A percentile compares a stretch with the other conserved stretches of the same genome.
Evolutionary conservation across 768 basidiomycete genomes (phyloP).

Genomic region (Pleurotus citrinopileatus): DNA sequence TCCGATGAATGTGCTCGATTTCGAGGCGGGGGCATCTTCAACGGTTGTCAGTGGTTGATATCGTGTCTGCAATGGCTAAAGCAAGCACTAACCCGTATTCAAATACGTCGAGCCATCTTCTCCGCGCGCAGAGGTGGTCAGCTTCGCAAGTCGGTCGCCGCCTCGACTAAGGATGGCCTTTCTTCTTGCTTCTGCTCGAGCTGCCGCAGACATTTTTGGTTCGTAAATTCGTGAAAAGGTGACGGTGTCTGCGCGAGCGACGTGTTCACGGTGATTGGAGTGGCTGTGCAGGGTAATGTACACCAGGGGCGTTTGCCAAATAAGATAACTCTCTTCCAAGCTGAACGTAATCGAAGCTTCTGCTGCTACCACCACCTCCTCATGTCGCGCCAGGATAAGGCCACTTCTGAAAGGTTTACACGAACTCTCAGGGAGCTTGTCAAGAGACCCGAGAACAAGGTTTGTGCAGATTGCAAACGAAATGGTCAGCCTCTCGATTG

Average conservation of each 20-base stretch:
- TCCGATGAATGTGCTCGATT: slow-evolving; percentile 37
- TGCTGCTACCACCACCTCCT: not conserved
- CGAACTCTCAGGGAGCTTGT: slow-evolving; percentile 82
- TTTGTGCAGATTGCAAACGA: slow-evolving; percentile 95
- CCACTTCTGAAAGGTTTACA: slow-evolving; percentile 78
- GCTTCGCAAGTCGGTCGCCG: slow-evolving; percentile 71
- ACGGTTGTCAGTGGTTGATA: no score
- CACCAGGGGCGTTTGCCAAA: not conserved
- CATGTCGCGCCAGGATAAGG: slow-evolving; percentile 73
- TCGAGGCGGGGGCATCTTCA: not conserved
- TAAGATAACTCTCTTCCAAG: not conserved
- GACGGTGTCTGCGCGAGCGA: not conserved
- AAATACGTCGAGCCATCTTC: slow-evolving; percentile 61
- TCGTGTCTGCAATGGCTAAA: no score
- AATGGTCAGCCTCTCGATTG: slow-evolving; percentile 69
- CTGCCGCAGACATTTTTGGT: slow-evolving; percentile 46
- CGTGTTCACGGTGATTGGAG: no score
- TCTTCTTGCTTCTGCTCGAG: slow-evolving; percentile 74
- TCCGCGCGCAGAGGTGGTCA: slow-evolving; percentile 70
- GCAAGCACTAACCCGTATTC: slow-evolving; percentile 51
- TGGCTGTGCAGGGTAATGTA: no score
- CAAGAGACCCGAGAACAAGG: slow-evolving; percentile 87
- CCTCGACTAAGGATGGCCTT: slow-evolving; percentile 75
- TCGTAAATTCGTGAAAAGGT: not conserved
- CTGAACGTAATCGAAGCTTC: not conserved